Conservation (phyloP, 78 protist species). For the Cavenderia fasciculata region DNA sequence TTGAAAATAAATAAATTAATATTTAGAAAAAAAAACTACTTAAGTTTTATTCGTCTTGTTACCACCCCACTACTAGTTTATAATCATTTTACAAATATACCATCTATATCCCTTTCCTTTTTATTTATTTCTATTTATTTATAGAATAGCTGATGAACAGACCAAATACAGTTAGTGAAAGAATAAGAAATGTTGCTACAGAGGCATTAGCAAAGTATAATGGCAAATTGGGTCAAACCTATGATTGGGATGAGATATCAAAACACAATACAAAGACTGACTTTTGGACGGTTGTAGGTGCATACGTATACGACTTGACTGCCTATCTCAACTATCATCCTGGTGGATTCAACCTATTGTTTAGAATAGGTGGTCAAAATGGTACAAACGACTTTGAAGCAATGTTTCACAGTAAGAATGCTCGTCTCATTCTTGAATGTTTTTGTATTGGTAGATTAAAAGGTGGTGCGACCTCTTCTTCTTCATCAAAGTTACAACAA, state of each 20-base stretch:
- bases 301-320: conserved; percentile 88
- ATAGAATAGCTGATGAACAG: too few relatives aligned
- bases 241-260: conserved; percentile 66
- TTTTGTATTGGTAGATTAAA: conserved; percentile 38
- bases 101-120: too few relatives aligned
- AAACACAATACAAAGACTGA: conserved; percentile 65
- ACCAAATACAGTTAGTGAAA: conserved; percentile 30
- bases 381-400: conserved; percentile 68
- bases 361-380: conserved; percentile 30
- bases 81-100: too few relatives aligned
- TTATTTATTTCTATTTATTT: too few relatives aligned
- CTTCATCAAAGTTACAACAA: too few relatives aligned
- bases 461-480: background rate
- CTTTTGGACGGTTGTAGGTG: conserved; percentile 79
- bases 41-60: too few relatives aligned
- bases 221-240: conserved; percentile 12
- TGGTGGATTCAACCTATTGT: conserved; percentile 85
- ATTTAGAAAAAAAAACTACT: too few relatives aligned
- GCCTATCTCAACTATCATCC: conserved; percentile 86
- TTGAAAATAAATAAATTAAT: too few relatives aligned
- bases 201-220: background rate
- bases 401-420: conserved; percentile 71
- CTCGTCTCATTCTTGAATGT: conserved; percentile 39
- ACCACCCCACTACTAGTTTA: too few relatives aligned
- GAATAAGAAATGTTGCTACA: background rate